A percentile compares a stretch with the other conserved stretches of the same genome.
Conservation (phyloP, 2,329 filamentous ascomycete species). For the Cladosporium sphaerospermum region DNA sequence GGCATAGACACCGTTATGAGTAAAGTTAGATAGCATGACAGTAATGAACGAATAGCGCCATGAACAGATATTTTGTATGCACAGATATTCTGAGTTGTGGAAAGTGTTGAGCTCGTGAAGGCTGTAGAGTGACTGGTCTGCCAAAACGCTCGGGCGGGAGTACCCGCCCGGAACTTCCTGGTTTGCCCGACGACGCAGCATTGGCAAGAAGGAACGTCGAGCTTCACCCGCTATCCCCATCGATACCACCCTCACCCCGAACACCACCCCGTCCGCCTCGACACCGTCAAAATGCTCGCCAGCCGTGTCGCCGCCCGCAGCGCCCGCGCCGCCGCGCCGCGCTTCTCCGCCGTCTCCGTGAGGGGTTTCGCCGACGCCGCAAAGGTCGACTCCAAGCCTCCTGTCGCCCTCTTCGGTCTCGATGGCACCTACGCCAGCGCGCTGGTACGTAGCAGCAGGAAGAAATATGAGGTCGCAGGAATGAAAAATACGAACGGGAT, state of each 20-base stretch:
- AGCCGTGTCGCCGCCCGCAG: constrained; percentile 51
- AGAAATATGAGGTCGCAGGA: constrained; percentile 7
- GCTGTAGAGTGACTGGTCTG: no score
- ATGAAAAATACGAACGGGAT: background rate
- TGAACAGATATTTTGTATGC: background rate
- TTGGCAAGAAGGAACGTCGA: constrained; percentile 8
- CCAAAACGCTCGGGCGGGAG: background rate
- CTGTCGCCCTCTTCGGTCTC: constrained; percentile 85
- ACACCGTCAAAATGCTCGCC: constrained; percentile 47
- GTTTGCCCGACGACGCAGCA: constrained; percentile 6
- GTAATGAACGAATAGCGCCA: background rate
- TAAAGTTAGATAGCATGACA: constrained; percentile 63
- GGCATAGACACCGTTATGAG: constrained; percentile 92
- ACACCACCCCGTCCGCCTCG: constrained; percentile 1
- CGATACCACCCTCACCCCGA: constrained; percentile 1
- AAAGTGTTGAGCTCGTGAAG: no score
- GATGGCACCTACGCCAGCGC: constrained; percentile 98
- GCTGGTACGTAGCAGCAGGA: constrained; percentile 63
- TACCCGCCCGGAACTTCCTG: background rate
- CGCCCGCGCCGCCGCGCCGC: constrained; percentile 50
- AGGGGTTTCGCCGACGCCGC: constrained; percentile 68
- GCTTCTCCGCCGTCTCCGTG: constrained; percentile 51
- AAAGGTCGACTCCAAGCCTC: constrained; percentile 66
- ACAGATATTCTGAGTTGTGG: no score
- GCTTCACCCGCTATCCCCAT: constrained; percentile 8